Evolutionary conservation across 306 rosid genomes (phyloP), one percentile per base, ranked within the genome.

Genomic region (Prunus fruticosa): DNA sequence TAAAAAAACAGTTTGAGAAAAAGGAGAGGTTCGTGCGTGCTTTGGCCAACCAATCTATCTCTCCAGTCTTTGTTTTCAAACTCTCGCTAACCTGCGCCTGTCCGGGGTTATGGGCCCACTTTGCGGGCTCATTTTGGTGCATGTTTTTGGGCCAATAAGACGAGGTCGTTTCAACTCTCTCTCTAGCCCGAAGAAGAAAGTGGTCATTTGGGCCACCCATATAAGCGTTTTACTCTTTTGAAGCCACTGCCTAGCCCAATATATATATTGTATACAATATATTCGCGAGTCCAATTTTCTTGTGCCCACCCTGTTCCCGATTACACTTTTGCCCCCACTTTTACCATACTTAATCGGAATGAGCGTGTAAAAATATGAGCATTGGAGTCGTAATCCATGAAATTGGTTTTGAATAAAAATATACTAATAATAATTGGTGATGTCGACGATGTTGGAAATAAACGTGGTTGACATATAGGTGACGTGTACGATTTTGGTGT

Each of bases 11-110:
- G 22, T 70, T 3, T 0, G 30, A 20, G 49, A 16, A 28, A 67
- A 74, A 65, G 64, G 52, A 30, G 80, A 72, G 72, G 64, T 32
- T 30, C 51, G 52, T n/a, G 72, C 19, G 12, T 47, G 52, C 4
- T 16, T 23, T 15, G 58, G 79, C 78, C 71, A 9, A 47, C 47
- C 58, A 38, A 38, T 38, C 9, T 38, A 38, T 50, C 11, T 63
- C 67, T 15, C 53, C 61, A 51, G 11, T 23, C 32, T 16, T 5
- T n/a, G 52, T 56, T 57, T 57, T 57, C 61, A 63, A 2, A 64
- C 64, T 64, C 32, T 51, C 47, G 27, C 43, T 60, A 45, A 47
- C 74, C 11, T 50, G 28, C 28, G 56, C 65, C 19, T 20, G 23
- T 41, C 7, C 41, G 41, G 50, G 38, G 30, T 13, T 56, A 14